Base-by-base conservation (phyloP, 1,284 basidiomycete species). In the Rhodotorula sp. region DNA sequence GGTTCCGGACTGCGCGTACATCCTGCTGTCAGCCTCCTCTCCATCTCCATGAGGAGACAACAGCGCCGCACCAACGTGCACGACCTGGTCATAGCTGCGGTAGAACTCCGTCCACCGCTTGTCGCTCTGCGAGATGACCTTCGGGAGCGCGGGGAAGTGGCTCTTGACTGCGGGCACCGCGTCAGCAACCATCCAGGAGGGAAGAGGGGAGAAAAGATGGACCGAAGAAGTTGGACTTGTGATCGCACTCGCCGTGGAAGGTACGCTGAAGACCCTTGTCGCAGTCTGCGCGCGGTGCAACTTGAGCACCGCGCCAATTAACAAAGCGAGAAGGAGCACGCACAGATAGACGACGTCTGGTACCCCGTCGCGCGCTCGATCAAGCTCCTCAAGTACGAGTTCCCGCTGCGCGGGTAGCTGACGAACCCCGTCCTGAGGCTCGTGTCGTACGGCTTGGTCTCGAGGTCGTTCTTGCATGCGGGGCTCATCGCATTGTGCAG, bases 211-310 rank as follows among this genome's bases (percentile, higher is more conserved):
- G 9, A 15, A 7, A 15, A 7, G 39, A 15, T 15, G 39, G 9
- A 39, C 39, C 39, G 59, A 77, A 73, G 39, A 73, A 75, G 36
- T 64, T 50, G 1, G 67, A 57, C 12, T 61, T 6, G 29, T 74
- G 63, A 51, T 74, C 51, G 64, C 78, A 78, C 50, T 78, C 78
- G 56, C 75, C 78, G 9, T 34, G 3, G 55, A 78, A 77, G 21
- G 76, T 75, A 15, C 41, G 13, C 36, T 48, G n/a, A 0, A 78
- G 67, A 1, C 61, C 62, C 10, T 36, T 41, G 61, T 78, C 77
- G 67, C 77, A 78, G 66, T 78, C 66, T 71, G 46, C 22, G 44
- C 9, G 1, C 5, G 1, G 21, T 34, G 6, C 13, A 32, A 12
- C 27, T 21, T 55, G 25, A 57, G 63, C 44, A 0, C 4, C 12